Evolutionary conservation across 2,329 filamentous ascomycete genomes (phyloP), one percentile per base, ranked within the genome.

Genomic region (Paracoccidioides lutzii): DNA sequence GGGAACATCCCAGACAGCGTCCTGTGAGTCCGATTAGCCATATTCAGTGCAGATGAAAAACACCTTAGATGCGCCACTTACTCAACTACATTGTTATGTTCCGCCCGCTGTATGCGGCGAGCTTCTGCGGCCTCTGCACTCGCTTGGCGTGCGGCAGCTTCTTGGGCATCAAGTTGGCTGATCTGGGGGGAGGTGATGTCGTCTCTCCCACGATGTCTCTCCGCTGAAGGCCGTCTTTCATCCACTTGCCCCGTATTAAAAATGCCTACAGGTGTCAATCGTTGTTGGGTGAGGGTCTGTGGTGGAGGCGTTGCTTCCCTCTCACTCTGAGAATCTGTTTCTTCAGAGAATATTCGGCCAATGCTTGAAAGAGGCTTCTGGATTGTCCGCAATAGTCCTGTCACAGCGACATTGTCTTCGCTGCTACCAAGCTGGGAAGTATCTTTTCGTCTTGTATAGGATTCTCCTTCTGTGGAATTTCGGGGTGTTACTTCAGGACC

Each of bases 1-100:
- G 93, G 93, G 69, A 98, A 98, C 93, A 98, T 98, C 63, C 89
- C 87, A 50, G 88, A 84, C 56, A 98, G 74, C 40, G 93, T 97
- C 72, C 74, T 76, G 15, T 40, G 41, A 28, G 52, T 62, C 46
- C 22, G 30, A 9, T 41, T 44, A 33, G 54, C 15, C n/a, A 42
- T 15, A 30, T 52, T 44, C 48, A 51, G 8, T 14, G 53, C n/a
- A 44, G 45, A 10, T 10, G 22, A 15, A 15, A 42, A 12, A 14
- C 28, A 28, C 15, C 3, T 15, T 12, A 42, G 15, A 28, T 22
- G 28, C 28, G 41, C 38, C 28, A 68, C 72, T 67, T 63, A 77
- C 73, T 97, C 93, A 2, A 97, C 91, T 6, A 98, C 84, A 63
- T 90, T 91, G 54, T 82, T 78, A 71, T 97, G 90, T 75, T 98